A percentile compares a stretch with the other conserved stretches of the same genome.
Conservation (phyloP, 2,329 filamentous ascomycete genomes). For the Calonectria ilicicola region DNA sequence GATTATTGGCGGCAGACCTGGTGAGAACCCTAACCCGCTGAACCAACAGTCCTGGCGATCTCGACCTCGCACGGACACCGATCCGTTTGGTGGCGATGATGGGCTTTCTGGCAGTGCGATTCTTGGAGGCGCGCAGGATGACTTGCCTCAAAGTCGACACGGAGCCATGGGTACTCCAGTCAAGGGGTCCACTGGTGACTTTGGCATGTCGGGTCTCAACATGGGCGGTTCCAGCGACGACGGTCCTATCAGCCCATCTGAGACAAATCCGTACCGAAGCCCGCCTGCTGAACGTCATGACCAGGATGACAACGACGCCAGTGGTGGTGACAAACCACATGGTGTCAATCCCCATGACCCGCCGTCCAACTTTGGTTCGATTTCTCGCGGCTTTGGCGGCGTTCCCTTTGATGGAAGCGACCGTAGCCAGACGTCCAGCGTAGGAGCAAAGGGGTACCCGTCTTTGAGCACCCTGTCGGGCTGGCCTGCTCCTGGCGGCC, state of each 20-base stretch:
- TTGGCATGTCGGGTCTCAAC: slow-evolving; percentile 72
- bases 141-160: slow-evolving; percentile 52
- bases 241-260: slow-evolving; percentile 89
- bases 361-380: slow-evolving; percentile 63
- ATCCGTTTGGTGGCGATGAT: slow-evolving; percentile 80
- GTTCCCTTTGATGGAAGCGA: slow-evolving; percentile 79
- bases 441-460: slow-evolving; percentile 79
- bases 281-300: slow-evolving; percentile 81
- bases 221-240: slow-evolving; percentile 67
- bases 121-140: slow-evolving; percentile 81
- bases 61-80: slow-evolving; percentile 77
- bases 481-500: slow-evolving; percentile 67
- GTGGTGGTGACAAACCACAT: slow-evolving; percentile 59
- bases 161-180: slow-evolving; percentile 65
- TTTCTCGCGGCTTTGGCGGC: slow-evolving; percentile 63
- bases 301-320: slow-evolving; percentile 70
- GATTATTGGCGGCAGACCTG: slow-evolving; percentile 64
- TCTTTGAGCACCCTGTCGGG: slow-evolving; percentile 72
- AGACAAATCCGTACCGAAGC: slow-evolving; percentile 96
- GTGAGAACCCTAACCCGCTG: slow-evolving; percentile 59
- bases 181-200: slow-evolving; percentile 67
- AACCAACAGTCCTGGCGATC: slow-evolving; percentile 66
- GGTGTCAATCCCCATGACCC: slow-evolving; percentile 56
- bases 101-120: slow-evolving; percentile 76
- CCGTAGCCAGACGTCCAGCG: slow-evolving; percentile 92